Evolutionary conservation across 1,139 yeast genomes (phyloP), one percentile per base, ranked within the genome.

Genomic region (Debaryomyces psychrophilus): DNA sequence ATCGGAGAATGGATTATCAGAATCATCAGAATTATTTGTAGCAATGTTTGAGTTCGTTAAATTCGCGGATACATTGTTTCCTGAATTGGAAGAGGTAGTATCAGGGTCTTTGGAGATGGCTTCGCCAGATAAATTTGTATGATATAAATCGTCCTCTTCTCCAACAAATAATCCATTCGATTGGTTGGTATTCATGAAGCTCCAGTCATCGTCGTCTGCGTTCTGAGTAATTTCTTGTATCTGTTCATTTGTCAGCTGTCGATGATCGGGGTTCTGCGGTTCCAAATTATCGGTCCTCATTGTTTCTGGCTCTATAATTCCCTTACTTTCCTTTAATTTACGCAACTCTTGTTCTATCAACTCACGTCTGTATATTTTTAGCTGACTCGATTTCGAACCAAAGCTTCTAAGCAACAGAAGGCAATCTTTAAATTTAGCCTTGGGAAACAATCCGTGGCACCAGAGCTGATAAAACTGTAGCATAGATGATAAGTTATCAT

Each of bases 361-460:
- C 41, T 67, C 71, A 14, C 69, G 57, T 49, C 80, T 60, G 53
- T 75, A 74, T 8, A 65, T 45, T 44, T 59, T 68, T 48, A 73
- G 56, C 23, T 64, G 65, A 1, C 69, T 56, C 12, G 75, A 66
- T 49, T 69, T 63, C 15, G 62, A 56, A 2, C 72, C 72, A 45
- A 69, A 65, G 5, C 57, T 55, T 31, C 79, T 51, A 1, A 74
- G 49, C 48, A 76, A 55, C 31, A 61, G 65, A 18, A 73, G 58
- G 54, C 80, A 85, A 60, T 88, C 96, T 45, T 73, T 69, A 54
- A 89, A 87, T 50, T 79, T 84, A 2, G 95, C 90, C 62, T 83
- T 84, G 8, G 96, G 95, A 56, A 79, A 89, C 44, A 89, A 60
- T 4, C 83, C 79, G 62, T 89, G 96, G 23, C 92, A 90, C 96